Conservation (phyloP, 495 filamentous ascomycete genomes). For the Chlorociboria aeruginascens region DNA sequence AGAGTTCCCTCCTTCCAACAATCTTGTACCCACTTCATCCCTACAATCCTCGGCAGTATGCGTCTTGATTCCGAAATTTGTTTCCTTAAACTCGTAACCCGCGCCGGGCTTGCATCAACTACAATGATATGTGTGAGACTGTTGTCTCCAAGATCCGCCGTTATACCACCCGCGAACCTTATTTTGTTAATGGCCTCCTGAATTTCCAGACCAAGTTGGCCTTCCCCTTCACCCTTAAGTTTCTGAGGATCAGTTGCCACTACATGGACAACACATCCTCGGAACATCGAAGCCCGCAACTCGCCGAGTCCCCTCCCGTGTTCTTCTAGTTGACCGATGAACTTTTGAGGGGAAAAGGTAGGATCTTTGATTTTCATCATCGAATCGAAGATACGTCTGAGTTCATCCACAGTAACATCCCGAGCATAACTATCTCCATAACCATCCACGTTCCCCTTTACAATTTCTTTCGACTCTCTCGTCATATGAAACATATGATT, state of each 20-base stretch:
- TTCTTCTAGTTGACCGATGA: slow-evolving; percentile 44
- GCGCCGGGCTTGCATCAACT: slow-evolving; percentile 20
- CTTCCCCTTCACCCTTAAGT: background rate
- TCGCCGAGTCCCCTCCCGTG: slow-evolving; percentile 38
- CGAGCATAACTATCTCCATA: slow-evolving; percentile 78
- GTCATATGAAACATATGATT: slow-evolving; percentile 36
- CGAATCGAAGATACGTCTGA: slow-evolving; percentile 40
- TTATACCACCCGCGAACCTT: slow-evolving; percentile 50
- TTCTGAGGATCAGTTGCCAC: slow-evolving; percentile 8
- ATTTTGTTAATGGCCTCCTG: slow-evolving; percentile 6
- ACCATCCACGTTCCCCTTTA: slow-evolving; percentile 50
- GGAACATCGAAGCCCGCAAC: slow-evolving; percentile 56
- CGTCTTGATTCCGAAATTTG: slow-evolving; percentile 30
- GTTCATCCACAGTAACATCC: slow-evolving; percentile 52
- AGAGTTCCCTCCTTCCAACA: slow-evolving; percentile 70
- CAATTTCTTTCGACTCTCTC: slow-evolving; percentile 21
- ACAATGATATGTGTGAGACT: slow-evolving; percentile 58
- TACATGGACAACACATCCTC: slow-evolving; percentile 45
- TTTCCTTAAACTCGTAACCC: slow-evolving; percentile 31
- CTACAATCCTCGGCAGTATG: slow-evolving; percentile 61
- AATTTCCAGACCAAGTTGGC: slow-evolving; percentile 20
- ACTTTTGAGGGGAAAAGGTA: slow-evolving; percentile 16
- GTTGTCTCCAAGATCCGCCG: slow-evolving; percentile 33
- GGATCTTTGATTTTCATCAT: slow-evolving; percentile 26
- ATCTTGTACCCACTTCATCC: slow-evolving; percentile 58